Evolutionary conservation across 2,329 filamentous ascomycete genomes (phyloP).

Genomic region (Aspergillus viridinutans): DNA sequence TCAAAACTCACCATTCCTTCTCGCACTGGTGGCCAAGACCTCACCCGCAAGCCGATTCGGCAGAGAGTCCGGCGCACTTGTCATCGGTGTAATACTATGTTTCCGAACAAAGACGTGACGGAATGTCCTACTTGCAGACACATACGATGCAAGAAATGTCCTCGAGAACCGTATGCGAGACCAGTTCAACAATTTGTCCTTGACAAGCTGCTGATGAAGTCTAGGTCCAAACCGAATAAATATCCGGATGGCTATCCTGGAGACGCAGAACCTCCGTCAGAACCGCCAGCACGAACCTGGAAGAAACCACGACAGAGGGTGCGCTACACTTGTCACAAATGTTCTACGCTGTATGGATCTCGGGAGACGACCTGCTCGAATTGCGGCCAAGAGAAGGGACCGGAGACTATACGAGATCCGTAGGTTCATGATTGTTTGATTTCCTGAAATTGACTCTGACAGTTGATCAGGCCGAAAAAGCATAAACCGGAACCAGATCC

Average conservation of each 20-base stretch:
- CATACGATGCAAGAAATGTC: conserved; percentile 72
- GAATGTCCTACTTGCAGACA: conserved; percentile 68
- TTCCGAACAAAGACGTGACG: conserved; percentile 52
- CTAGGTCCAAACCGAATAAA: conserved; percentile 39
- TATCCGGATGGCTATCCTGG: conserved; percentile 45
- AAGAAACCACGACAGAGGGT: conserved; percentile 36
- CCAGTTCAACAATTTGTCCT: neutral
- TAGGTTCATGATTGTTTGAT: conserved; percentile 21
- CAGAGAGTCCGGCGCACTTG: conserved; percentile 73
- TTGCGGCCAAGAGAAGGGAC: conserved; percentile 41
- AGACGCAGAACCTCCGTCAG: conserved; percentile 36
- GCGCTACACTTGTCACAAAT: conserved; percentile 41
- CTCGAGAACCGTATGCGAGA: conserved; percentile 67
- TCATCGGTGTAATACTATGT: conserved; percentile 66
- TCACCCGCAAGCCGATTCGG: conserved; percentile 66
- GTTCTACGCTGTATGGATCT: conserved; percentile 30
- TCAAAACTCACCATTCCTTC: conserved; percentile 51
- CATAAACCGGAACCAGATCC: conserved; percentile 37
- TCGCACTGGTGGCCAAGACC: conserved; percentile 63
- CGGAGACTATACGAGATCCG: conserved; percentile 40
- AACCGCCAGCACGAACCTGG: conserved; percentile 33
- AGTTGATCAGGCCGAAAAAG: conserved; percentile 35
- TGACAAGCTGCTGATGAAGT: conserved; percentile 4
- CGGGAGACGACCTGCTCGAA: conserved; percentile 31
- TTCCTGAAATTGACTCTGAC: conserved; percentile 4